Conservation (phyloP, 139 green algal genomes). For the Chlamydomonas schloesseri region DNA sequence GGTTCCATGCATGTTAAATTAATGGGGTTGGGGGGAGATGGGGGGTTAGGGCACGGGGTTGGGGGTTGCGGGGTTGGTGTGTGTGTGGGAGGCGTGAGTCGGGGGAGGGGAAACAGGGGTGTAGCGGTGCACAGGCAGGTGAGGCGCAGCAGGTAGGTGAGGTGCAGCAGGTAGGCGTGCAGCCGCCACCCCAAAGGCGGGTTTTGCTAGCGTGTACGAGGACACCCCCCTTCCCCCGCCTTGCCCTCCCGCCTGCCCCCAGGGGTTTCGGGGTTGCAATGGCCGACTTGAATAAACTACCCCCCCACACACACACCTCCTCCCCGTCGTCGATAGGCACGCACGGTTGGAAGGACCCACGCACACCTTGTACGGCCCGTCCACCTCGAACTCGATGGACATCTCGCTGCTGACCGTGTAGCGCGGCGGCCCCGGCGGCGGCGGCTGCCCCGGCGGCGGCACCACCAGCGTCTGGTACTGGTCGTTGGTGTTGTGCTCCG, state of each 20-base stretch:
- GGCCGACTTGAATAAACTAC: no score
- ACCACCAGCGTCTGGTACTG: slow-evolving; percentile 84
- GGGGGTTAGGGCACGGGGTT: no score
- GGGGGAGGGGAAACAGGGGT: no score
- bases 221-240: no score
- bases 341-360: background rate
- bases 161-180: no score
- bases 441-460: background rate
- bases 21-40: background rate
- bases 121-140: no score
- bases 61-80: background rate
- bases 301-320: background rate
- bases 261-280: no score
- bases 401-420: slow-evolving; percentile 91
- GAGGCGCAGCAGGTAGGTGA: no score
- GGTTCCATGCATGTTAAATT: background rate
- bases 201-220: no score
- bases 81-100: background rate
- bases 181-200: no score
- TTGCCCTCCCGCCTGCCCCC: no score
- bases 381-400: slow-evolving; percentile 99
- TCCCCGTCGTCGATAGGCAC: no score
- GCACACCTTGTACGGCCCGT: slow-evolving; percentile 90
- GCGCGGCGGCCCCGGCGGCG: slow-evolving; percentile 15
- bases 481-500: slow-evolving; percentile 95